phyloP scores from a whole-genome alignment of 768 basidiomycete genomes.

The Rossbeevera mucosa region DNA sequence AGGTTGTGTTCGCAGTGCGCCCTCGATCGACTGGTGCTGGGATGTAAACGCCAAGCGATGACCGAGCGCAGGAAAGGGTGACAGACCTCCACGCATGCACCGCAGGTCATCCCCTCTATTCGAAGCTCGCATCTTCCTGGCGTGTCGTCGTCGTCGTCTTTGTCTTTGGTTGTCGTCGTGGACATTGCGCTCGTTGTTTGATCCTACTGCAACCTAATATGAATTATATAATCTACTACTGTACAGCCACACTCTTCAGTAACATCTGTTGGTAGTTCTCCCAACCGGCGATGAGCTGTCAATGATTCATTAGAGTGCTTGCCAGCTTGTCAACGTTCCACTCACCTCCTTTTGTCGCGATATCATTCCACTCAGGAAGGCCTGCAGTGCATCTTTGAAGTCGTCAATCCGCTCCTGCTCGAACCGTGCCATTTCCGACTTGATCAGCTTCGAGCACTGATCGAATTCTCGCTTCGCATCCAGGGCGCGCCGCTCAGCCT shows the following conservation, averaged over 20 bases:
- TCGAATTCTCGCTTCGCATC: slow-evolving; percentile 90
- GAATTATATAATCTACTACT: slow-evolving; percentile 9
- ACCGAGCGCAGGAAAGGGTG: background rate
- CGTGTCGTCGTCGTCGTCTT: slow-evolving; percentile 1
- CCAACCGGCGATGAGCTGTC: slow-evolving; percentile 73
- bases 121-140: slow-evolving; percentile 68
- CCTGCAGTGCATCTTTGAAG: slow-evolving; percentile 80
- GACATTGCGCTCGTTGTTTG: no score
- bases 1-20: slow-evolving; percentile 72
- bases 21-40: slow-evolving; percentile 66
- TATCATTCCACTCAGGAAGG: slow-evolving; percentile 86
- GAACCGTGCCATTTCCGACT: slow-evolving; percentile 84
- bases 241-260: slow-evolving; percentile 39
- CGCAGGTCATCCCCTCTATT: slow-evolving; percentile 90
- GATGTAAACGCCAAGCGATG: background rate
- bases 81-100: slow-evolving; percentile 81
- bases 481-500: slow-evolving; percentile 82
- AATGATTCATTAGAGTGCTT: background rate
- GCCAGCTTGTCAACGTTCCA: background rate
- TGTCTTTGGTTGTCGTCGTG: background rate
- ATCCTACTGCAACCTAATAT: no score
- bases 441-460: slow-evolving; percentile 79
- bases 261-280: slow-evolving; percentile 76
- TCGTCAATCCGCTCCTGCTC: slow-evolving; percentile 92
- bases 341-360: slow-evolving; percentile 73